Evolutionary conservation across 345 rosid genomes (phyloP).

Genomic region (Eucalyptus leucophloia): DNA sequence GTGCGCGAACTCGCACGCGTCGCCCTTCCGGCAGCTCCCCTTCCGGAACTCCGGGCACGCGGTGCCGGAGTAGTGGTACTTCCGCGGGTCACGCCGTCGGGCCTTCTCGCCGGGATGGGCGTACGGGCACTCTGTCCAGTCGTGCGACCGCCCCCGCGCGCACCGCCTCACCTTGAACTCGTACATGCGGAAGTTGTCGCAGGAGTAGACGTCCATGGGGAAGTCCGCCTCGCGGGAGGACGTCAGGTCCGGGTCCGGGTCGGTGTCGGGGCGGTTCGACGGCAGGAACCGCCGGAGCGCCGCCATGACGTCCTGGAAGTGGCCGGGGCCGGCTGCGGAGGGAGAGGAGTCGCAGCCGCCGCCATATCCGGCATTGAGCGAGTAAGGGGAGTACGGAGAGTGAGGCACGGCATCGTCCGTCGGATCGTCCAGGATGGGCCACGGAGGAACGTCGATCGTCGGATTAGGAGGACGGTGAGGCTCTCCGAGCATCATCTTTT

Average conservation of each 20-base stretch:
- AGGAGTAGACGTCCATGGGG: background rate
- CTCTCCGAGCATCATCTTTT: background rate
- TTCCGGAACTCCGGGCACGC: conserved; percentile 11
- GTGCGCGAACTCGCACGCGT: conserved; percentile 4
- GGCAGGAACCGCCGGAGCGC: background rate
- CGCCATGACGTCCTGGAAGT: background rate
- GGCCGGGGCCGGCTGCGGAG: background rate
- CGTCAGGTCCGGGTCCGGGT: background rate
- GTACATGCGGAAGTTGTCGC: conserved; percentile 9
- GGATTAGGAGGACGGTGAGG: background rate
- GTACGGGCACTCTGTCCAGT: conserved; percentile 14
- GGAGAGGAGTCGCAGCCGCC: background rate
- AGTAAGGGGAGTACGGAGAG: background rate
- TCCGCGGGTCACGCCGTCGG: conserved; percentile 6
- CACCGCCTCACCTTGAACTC: conserved; percentile 7
- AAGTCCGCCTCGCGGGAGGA: background rate
- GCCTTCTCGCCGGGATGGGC: conserved; percentile 12
- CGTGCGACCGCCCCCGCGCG: conserved; percentile 4
- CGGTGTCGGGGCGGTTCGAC: background rate
- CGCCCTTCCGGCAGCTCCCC: conserved; percentile 6
- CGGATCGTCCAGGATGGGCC: background rate
- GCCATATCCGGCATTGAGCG: background rate
- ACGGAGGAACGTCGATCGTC: background rate
- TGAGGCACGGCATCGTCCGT: background rate
- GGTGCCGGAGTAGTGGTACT: conserved; percentile 5